phyloP scores from a whole-genome alignment of 2,329 filamentous ascomycete species.

The Aspergillus sp. region DNA sequence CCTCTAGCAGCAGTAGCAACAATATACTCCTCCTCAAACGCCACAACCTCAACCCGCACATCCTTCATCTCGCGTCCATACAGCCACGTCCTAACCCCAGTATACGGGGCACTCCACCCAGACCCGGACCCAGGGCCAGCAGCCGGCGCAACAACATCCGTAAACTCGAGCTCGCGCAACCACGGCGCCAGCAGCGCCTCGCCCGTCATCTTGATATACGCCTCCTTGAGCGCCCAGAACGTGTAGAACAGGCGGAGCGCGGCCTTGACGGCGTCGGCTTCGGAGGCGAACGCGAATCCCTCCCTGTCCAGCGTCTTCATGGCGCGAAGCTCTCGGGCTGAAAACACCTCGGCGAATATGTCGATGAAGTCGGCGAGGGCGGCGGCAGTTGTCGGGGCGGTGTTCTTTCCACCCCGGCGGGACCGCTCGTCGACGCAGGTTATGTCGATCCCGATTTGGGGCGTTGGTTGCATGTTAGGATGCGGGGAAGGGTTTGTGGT shows the following conservation, averaged over 20 bases:
- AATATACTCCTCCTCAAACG: constrained; percentile 51
- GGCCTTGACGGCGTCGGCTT: constrained; percentile 38
- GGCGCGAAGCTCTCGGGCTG: constrained; percentile 42
- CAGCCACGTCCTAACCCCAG: constrained; percentile 41
- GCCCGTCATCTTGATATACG: constrained; percentile 58
- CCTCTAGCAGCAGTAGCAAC: constrained; percentile 50
- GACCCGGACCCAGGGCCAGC: constrained; percentile 6
- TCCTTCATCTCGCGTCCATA: constrained; percentile 40
- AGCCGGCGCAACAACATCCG: constrained; percentile 44
- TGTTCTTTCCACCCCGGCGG: constrained; percentile 37
- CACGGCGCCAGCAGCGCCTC: constrained; percentile 54
- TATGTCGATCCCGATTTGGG: constrained; percentile 51
- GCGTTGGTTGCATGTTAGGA: constrained; percentile 12
- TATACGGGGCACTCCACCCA: constrained; percentile 29
- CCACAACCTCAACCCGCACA: constrained; percentile 49
- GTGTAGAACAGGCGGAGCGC: constrained; percentile 55
- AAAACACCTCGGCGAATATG: constrained; percentile 53
- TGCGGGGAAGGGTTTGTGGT: constrained; percentile 5
- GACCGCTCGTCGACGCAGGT: constrained; percentile 50
- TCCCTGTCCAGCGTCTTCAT: constrained; percentile 40
- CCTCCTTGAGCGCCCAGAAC: constrained; percentile 57
- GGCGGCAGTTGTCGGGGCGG: constrained; percentile 37
- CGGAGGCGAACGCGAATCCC: constrained; percentile 7
- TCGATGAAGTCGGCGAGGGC: constrained; percentile 50
- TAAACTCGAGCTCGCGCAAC: constrained; percentile 53